Conservation (phyloP, 2,329 filamentous ascomycete species). For the Pseudogymnoascus sp. region DNA sequence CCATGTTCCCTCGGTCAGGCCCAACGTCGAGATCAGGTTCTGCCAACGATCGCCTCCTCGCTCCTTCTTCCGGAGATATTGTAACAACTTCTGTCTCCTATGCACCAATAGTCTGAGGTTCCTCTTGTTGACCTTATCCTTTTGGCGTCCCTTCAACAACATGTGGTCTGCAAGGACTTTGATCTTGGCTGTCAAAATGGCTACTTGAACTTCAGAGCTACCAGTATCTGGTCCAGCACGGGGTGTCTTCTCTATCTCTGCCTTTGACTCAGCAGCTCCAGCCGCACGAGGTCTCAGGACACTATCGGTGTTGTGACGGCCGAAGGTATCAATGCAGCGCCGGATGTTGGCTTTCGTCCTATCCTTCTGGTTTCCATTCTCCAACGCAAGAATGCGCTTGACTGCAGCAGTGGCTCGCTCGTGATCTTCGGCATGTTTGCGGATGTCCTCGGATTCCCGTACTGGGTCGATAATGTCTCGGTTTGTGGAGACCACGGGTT, state of each 20-base stretch:
- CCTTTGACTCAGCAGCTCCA: conserved; percentile 13
- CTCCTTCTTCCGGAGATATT: conserved; percentile 83
- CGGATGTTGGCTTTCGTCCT: conserved; percentile 74
- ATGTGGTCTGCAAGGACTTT: conserved; percentile 68
- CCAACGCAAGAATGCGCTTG: conserved; percentile 68
- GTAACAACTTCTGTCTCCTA: conserved; percentile 77
- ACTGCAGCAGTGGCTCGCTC: conserved; percentile 68
- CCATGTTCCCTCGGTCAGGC: conserved; percentile 82
- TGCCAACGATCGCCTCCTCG: conserved; percentile 86
- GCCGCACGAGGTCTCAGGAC: conserved; percentile 44
- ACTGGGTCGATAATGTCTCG: conserved; percentile 36
- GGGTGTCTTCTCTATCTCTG: conserved; percentile 39
- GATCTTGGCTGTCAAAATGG: conserved; percentile 92
- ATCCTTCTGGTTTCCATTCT: conserved; percentile 72
- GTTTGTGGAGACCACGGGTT: conserved; percentile 39
- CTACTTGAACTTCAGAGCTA: conserved; percentile 94
- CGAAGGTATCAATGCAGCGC: conserved; percentile 80
- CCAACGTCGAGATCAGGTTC: conserved; percentile 75
- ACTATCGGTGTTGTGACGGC: conserved; percentile 79
- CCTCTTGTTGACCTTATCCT: conserved; percentile 90
- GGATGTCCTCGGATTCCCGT: conserved; percentile 27
- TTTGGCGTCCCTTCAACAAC: conserved; percentile 59
- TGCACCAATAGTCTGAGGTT: conserved; percentile 83
- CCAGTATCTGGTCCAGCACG: conserved; percentile 90
- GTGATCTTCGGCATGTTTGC: conserved; percentile 50